These are phyloP conservation scores for Ceratobasidium sp. DNA, from an alignment of 1,284 basidiomycete genomes.

Conservation along the genomic window DNA sequence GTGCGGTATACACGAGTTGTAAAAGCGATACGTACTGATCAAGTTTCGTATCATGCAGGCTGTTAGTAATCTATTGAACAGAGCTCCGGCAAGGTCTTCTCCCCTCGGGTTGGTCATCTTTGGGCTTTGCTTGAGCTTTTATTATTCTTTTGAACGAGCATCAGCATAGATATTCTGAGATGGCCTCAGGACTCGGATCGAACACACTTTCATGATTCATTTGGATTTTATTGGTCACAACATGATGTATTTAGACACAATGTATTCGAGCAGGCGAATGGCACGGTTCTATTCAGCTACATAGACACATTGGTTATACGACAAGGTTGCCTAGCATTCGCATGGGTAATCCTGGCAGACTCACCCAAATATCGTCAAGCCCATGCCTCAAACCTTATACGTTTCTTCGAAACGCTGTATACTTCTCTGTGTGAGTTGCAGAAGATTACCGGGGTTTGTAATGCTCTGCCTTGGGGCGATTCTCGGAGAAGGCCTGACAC, in stretches of 20 bases:
- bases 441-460: not conserved
- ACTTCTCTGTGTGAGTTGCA: not conserved
- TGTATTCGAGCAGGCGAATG: not conserved
- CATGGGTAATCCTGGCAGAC: no score
- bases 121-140: not conserved
- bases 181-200: not conserved
- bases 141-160: not conserved
- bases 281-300: conserved; percentile 14
- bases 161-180: not conserved
- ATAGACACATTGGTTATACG: not conserved
- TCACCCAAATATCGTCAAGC: not conserved
- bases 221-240: not conserved
- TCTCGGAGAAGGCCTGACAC: not conserved
- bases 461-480: not conserved
- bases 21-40: not conserved
- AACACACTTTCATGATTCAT: not conserved
- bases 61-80: conserved; percentile 15
- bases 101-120: not conserved
- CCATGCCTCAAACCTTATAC: not conserved
- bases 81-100: not conserved
- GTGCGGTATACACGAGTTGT: not conserved
- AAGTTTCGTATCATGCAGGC: not conserved
- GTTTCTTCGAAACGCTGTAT: not conserved
- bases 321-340: not conserved
- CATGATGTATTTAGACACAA: conserved; percentile 9